Conservation (phyloP, 805 yeast genomes). For the Starmerella tilneyi region DNA sequence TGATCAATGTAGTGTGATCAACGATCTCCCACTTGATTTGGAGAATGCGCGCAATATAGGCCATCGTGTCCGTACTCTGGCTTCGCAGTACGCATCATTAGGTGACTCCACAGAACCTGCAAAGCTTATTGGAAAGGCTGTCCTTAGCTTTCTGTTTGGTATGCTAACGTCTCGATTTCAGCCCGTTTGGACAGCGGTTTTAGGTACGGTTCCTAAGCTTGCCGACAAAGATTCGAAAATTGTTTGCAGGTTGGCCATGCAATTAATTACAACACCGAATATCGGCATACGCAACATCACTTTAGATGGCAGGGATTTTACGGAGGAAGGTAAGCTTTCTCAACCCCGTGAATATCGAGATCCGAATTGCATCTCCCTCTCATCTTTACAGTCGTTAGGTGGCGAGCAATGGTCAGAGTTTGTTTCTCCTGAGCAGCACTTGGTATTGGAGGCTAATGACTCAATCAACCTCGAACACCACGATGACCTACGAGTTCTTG, state of each 20-base stretch:
- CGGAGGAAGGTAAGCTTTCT: background rate
- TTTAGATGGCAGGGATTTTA: background rate
- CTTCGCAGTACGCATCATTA: conserved; percentile 32
- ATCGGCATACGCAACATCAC: background rate
- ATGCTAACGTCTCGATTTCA: conserved; percentile 62
- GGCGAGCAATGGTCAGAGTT: background rate
- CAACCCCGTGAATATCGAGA: background rate
- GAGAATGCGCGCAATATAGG: conserved; percentile 64
- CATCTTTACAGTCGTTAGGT: background rate
- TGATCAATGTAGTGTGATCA: conserved; percentile 50
- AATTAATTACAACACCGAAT: conserved; percentile 22
- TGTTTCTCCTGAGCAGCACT: background rate
- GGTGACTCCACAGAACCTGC: conserved; percentile 28
- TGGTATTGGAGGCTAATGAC: background rate
- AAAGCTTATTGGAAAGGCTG: conserved; percentile 27
- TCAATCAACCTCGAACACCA: conserved; percentile 8
- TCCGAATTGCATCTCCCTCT: conserved; percentile 1
- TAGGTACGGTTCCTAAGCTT: conserved; percentile 46
- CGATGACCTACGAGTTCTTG: conserved; percentile 40
- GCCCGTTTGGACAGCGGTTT: conserved; percentile 75
- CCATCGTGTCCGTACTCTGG: conserved; percentile 53
- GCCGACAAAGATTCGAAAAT: conserved; percentile 31
- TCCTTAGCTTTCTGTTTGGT: conserved; percentile 52
- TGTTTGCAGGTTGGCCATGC: conserved; percentile 48
- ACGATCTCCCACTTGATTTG: conserved; percentile 61